These are phyloP conservation scores for Paecilomyces sp. DNA, from an alignment of 2,329 filamentous ascomycete genomes.

Conservation along the genomic window DNA sequence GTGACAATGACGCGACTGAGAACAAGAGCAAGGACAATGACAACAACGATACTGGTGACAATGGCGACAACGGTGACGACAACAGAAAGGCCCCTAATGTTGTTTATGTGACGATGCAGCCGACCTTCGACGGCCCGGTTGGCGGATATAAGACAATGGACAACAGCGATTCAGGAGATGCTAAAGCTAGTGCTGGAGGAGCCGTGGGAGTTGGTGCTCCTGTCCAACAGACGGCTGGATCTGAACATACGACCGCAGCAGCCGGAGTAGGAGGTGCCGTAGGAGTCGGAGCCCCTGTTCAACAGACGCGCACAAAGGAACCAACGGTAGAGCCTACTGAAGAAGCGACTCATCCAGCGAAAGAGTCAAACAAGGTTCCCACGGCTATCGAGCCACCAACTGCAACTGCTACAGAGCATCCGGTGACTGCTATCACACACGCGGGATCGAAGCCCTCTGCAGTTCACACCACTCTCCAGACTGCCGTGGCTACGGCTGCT, in stretches of 20 bases:
- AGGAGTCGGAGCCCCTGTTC: neutral
- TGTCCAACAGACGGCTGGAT: neutral
- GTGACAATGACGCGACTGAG: neutral
- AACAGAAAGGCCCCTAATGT: conserved; percentile 13
- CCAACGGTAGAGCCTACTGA: neutral
- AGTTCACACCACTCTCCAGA: conserved; percentile 12
- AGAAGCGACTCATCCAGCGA: neutral
- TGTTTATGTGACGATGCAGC: conserved; percentile 46
- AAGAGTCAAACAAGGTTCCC: neutral
- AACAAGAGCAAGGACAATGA: neutral
- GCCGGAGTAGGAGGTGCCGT: neutral
- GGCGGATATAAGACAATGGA: conserved; percentile 40
- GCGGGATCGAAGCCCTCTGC: conserved; percentile 5
- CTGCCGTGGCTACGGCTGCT: conserved; percentile 17
- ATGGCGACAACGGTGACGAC: neutral
- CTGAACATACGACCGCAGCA: neutral
- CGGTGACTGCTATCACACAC: conserved; percentile 2
- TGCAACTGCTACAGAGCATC: conserved; percentile 5
- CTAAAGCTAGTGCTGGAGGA: neutral
- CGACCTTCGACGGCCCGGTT: conserved; percentile 46
- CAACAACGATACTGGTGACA: conserved; percentile 6
- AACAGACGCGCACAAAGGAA: neutral
- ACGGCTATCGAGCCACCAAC: conserved; percentile 3
- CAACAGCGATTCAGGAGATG: conserved; percentile 3
- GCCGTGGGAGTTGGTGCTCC: neutral